Percentiles rank a stretch among this genome's conserved stretches.
Evolutionary conservation across 768 basidiomycete genomes (phyloP).

Genomic region (Auriculariales sp.): DNA sequence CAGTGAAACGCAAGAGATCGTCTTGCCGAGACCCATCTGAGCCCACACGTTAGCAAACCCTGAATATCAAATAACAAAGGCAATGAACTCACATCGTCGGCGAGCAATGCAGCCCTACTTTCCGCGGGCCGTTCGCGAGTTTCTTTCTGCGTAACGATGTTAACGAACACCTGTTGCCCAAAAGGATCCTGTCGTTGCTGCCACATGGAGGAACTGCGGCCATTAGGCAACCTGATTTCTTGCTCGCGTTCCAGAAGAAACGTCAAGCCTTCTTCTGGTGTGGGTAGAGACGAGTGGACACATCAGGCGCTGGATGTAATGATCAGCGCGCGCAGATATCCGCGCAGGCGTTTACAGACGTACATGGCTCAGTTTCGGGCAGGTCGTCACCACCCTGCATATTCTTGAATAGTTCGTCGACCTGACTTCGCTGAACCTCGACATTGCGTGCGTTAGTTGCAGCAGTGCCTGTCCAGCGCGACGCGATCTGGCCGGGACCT

Average conservation of each 20-base stretch:
- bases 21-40: conserved; percentile 97
- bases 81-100: conserved; percentile 72
- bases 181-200: conserved; percentile 28
- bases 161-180: conserved; percentile 42
- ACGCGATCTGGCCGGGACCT: conserved; percentile 20
- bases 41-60: conserved; percentile 7
- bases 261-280: conserved; percentile 98
- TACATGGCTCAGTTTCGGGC: conserved; percentile 72
- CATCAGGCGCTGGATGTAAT: conserved; percentile 35
- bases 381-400: conserved; percentile 80
- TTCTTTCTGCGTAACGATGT: conserved; percentile 75
- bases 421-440: conserved; percentile 83
- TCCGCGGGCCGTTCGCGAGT: conserved; percentile 49
- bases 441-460: conserved; percentile 63
- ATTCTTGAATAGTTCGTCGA: conserved; percentile 87
- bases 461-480: conserved; percentile 42
- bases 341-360: conserved; percentile 17
- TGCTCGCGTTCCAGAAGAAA: conserved; percentile 84
- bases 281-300: conserved; percentile 82
- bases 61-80: conserved; percentile 6
- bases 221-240: conserved; percentile 39
- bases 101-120: conserved; percentile 79
- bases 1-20: conserved; percentile 87
- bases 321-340: background rate
- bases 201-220: conserved; percentile 61